Evolutionary conservation across 2,329 filamentous ascomycete genomes (phyloP).

Genomic region (Coleophoma cylindrospora): DNA sequence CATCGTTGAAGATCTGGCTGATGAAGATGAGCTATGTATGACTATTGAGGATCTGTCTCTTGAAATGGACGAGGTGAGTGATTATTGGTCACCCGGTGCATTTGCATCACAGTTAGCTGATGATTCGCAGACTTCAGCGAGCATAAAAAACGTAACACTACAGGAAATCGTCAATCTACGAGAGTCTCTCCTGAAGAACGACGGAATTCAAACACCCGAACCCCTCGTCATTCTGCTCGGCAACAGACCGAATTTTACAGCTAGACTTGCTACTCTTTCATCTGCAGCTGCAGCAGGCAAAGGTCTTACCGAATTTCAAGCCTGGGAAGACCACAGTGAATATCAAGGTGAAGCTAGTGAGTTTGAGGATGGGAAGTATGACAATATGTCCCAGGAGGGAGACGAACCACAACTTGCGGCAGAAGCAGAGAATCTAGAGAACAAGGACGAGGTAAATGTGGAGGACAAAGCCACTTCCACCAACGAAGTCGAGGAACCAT

Average conservation of each 20-base stretch:
- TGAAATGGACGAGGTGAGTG: constrained; percentile 51
- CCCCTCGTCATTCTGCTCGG: constrained; percentile 54
- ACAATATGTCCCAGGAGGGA: not conserved
- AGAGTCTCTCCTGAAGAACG: constrained; percentile 52
- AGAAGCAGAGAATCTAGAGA: not conserved
- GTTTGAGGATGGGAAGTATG: constrained; percentile 1
- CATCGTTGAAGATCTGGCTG: constrained; percentile 46
- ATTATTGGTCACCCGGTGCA: not conserved
- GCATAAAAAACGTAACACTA: constrained; percentile 44
- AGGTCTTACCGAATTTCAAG: constrained; percentile 31
- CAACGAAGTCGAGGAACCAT: too few species aligned
- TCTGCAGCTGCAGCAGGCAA: constrained; percentile 49
- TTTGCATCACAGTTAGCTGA: constrained; percentile 17
- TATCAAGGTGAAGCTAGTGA: constrained; percentile 13
- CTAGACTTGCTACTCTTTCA: constrained; percentile 45
- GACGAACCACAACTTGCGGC: not conserved
- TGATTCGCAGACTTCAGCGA: constrained; percentile 39
- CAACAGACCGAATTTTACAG: constrained; percentile 46
- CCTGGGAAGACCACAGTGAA: constrained; percentile 19
- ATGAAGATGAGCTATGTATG: constrained; percentile 52
- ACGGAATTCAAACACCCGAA: constrained; percentile 44
- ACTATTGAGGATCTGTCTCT: constrained; percentile 49
- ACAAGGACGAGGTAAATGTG: not conserved
- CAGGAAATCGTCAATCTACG: constrained; percentile 55
- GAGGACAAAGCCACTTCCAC: too few species aligned